Base-by-base conservation (phyloP, 169 alveolate genomes). In the Cryptosporidium muris region DNA sequence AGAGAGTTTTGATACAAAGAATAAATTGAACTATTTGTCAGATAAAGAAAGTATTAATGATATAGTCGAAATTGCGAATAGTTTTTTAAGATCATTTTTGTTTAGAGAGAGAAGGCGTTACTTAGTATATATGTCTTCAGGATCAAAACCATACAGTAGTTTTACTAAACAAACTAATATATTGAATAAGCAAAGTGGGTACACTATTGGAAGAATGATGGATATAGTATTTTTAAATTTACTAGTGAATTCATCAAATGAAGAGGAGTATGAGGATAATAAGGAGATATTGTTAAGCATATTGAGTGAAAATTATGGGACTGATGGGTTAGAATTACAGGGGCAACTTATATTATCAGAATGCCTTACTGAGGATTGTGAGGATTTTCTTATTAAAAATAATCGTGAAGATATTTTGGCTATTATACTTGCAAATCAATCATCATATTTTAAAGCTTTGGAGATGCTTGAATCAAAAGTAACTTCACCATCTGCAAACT, bases 201-300 rank as follows among this genome's bases (percentile, higher is more conserved):
- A 52, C 9, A 58, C 85, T 25, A 74, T 58, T 37, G 85, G 85
- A 12, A 60, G 12, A 51, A 60, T 74, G 36, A 74, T 74, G 68
- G 85, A 74, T 37, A 74, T 54, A 43, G 85, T 60, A n/a, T 54
- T 56, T 12, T 58, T 74, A 34, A 53, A 54, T 16, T 62, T 74
- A 60, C 5, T 47, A 4, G 36, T 14, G 3, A 56, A 34, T 43
- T 34, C 2, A 7, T 9, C 14, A 5, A n/a, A 3, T n/a, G 60
- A 74, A 2, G 68, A 54, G 14, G 48, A 58, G 11, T 56, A 45
- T 9, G 38, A 45, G 16, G 60, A 64, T 42, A 74, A 74, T 25
- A 40, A 43, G 36, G 25, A 25, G 25, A 58, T 54, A 37, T 8
- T 74, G 11, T 38, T 74, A 36, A 36, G 16, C 9, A 14, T 74